phyloP scores from a whole-genome alignment of 441 rosid species.

The Isatis lusitanica region DNA sequence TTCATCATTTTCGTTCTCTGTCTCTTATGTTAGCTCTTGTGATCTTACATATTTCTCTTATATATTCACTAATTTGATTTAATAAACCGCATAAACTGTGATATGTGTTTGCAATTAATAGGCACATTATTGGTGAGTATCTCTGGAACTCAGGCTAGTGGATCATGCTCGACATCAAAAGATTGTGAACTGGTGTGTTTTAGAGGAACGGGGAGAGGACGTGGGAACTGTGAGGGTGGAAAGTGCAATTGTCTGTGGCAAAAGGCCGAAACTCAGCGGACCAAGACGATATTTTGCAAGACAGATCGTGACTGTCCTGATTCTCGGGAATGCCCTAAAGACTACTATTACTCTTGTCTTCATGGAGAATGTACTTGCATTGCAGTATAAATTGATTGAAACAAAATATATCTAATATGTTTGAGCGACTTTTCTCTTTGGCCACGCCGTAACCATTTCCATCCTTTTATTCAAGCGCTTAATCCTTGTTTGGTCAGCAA shows the following conservation, averaged over 20 bases:
- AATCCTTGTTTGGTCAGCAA: no score
- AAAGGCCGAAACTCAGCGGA: not conserved
- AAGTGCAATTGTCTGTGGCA: not conserved
- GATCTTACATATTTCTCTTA: not conserved
- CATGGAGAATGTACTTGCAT: slow-evolving; percentile 16
- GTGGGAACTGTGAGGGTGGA: not conserved
- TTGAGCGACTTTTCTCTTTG: no score
- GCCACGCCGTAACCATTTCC: no score
- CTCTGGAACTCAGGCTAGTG: not conserved
- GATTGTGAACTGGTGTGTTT: not conserved
- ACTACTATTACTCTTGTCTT: slow-evolving; percentile 18
- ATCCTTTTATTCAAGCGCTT: no score
- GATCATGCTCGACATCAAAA: not conserved
- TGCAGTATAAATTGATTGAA: not conserved
- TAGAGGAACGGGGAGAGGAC: slow-evolving; percentile 4
- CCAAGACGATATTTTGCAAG: not conserved
- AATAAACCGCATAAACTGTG: not conserved
- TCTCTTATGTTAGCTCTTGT: not conserved
- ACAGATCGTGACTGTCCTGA: slow-evolving; percentile 10
- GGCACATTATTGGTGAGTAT: slow-evolving; percentile 3
- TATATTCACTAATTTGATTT: not conserved
- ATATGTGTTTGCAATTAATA: not conserved
- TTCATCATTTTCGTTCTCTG: not conserved
- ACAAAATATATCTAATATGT: not conserved
- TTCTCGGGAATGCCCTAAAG: not conserved